A percentile compares a stretch with the other conserved stretches of the same genome.
These are phyloP conservation scores for Alternaria burnsii DNA, from an alignment of 2,329 filamentous ascomycete species.

Conservation along the genomic window DNA sequence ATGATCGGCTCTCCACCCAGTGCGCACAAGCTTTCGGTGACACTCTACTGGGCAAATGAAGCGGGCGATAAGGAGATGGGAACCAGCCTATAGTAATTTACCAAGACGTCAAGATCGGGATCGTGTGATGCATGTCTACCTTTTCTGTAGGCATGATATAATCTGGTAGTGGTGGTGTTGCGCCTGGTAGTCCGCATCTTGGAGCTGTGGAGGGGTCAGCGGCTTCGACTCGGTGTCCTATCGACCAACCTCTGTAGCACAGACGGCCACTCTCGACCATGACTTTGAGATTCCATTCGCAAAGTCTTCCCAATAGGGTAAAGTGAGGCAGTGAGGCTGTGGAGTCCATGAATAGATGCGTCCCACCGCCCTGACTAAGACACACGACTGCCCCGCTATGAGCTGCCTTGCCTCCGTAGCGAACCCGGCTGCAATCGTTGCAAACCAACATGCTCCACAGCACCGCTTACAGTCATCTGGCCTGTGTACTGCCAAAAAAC, in stretches of 20 bases:
- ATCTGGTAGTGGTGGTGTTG: conserved; percentile 1
- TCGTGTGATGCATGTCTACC: conserved; percentile 1
- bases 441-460: not conserved
- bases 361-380: conserved; percentile 19
- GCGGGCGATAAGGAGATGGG: conserved; percentile 17
- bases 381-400: conserved; percentile 8
- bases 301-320: conserved; percentile 22
- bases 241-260: not conserved
- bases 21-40: conserved; percentile 16
- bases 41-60: conserved; percentile 16
- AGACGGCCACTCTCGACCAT: conserved; percentile 5
- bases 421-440: not conserved
- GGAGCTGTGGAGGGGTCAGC: not conserved
- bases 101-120: conserved; percentile 8
- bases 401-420: not conserved
- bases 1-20: conserved; percentile 32
- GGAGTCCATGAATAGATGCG: conserved; percentile 10
- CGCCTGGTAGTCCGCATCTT: not conserved
- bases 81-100: conserved; percentile 7
- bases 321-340: conserved; percentile 12
- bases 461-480: too few species aligned
- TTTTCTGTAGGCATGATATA: not conserved
- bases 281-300: conserved; percentile 13
- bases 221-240: not conserved
- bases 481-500: too few species aligned